Conservation (phyloP, 345 rosid species). For the Chamaenerion angustifolium region DNA sequence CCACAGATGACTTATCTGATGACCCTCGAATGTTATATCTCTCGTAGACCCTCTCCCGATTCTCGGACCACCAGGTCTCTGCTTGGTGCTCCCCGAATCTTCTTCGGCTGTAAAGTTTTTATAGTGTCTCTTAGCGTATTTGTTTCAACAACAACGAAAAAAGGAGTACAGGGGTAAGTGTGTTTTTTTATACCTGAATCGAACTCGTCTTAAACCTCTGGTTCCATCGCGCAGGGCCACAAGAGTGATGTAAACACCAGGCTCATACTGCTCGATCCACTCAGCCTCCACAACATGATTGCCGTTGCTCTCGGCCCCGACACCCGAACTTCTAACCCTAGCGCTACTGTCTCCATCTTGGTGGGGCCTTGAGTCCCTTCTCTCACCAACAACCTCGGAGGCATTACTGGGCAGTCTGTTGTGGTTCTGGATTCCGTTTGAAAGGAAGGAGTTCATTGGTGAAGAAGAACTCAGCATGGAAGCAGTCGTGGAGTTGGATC, state of each 20-base stretch:
- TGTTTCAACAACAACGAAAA: conserved; percentile 3
- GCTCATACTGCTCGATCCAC: conserved; percentile 92
- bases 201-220: conserved; percentile 96
- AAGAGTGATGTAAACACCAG: conserved; percentile 86
- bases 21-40: conserved; percentile 66
- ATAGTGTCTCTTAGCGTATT: neutral
- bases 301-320: conserved; percentile 14
- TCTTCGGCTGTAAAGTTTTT: conserved; percentile 46
- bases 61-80: conserved; percentile 95
- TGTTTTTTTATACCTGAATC: conserved; percentile 60
- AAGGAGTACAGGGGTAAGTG: neutral
- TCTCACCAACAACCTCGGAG: conserved; percentile 39
- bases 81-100: conserved; percentile 95
- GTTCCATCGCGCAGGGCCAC: conserved; percentile 79
- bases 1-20: conserved; percentile 46
- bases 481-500: conserved; percentile 42
- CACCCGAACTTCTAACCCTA: conserved; percentile 38
- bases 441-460: conserved; percentile 16
- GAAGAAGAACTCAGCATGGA: conserved; percentile 37
- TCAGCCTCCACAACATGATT: conserved; percentile 63
- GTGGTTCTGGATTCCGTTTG: conserved; percentile 28
- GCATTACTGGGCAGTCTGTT: conserved; percentile 17
- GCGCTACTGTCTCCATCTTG: conserved; percentile 35
- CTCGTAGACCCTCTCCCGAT: conserved; percentile 82
- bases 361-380: conserved; percentile 32